phyloP scores from a whole-genome alignment of 1,139 yeast species.

The Candida sp. region DNA sequence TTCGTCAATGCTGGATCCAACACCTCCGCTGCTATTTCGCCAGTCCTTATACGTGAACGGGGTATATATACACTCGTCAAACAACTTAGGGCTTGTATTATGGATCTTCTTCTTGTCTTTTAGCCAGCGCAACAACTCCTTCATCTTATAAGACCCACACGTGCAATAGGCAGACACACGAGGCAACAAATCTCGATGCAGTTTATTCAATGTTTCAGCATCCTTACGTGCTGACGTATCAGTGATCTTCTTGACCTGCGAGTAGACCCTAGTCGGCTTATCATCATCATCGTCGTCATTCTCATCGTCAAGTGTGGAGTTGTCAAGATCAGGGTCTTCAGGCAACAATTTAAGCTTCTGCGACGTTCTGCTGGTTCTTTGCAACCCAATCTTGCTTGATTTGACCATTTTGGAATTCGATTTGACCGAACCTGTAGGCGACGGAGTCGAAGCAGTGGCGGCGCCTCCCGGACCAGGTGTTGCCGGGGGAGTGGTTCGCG shows the following conservation, averaged over 20 bases:
- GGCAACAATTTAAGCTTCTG: slow-evolving; percentile 89
- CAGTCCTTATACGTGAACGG: slow-evolving; percentile 87
- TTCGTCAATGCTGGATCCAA: slow-evolving; percentile 19
- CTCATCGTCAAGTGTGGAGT: slow-evolving; percentile 17
- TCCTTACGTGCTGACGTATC: slow-evolving; percentile 94
- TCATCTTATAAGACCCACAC: slow-evolving; percentile 90
- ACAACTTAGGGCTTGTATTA: slow-evolving; percentile 82
- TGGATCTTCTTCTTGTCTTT: slow-evolving; percentile 76
- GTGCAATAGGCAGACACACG: slow-evolving; percentile 97
- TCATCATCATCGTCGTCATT: slow-evolving; percentile 27
- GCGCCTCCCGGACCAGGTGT: neutral
- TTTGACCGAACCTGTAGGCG: slow-evolving; percentile 11
- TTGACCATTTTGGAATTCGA: slow-evolving; percentile 33
- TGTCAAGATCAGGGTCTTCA: slow-evolving; percentile 53
- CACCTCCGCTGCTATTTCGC: slow-evolving; percentile 52
- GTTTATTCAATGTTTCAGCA: slow-evolving; percentile 92
- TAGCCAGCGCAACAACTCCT: slow-evolving; percentile 84
- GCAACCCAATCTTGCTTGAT: slow-evolving; percentile 69
- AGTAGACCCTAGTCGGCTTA: slow-evolving; percentile 53
- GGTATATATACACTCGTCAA: slow-evolving; percentile 93
- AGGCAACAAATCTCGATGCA: slow-evolving; percentile 82
- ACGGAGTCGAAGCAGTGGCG: slow-evolving; percentile 5
- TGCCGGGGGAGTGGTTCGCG: slow-evolving; percentile 4
- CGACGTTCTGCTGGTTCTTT: slow-evolving; percentile 85
- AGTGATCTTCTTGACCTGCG: slow-evolving; percentile 83